phyloP scores from a whole-genome alignment of 169 alveolate species.

The Eimeria necatrix region DNA sequence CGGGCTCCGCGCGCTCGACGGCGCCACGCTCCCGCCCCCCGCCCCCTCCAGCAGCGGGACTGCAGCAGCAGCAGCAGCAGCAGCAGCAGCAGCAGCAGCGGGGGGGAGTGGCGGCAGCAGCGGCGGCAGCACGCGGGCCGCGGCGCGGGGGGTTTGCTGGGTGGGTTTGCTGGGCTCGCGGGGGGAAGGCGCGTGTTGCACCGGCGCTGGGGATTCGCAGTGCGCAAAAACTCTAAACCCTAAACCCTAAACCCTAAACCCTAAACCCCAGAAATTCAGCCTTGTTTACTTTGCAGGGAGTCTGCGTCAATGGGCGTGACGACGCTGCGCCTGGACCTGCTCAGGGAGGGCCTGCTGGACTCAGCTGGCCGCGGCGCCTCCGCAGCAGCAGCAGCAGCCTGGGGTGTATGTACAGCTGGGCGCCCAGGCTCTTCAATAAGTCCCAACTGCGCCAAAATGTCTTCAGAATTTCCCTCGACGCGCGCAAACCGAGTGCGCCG shows the following conservation, averaged over 20 bases:
- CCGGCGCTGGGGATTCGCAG: too few relatives aligned
- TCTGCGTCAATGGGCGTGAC: neutral
- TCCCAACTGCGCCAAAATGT: constrained; percentile 49
- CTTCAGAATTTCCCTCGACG: constrained; percentile 64
- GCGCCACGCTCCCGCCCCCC: neutral
- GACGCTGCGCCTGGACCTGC: constrained; percentile 21
- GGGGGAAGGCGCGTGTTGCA: neutral
- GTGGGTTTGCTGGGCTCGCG: neutral
- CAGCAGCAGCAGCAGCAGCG: neutral
- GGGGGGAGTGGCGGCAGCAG: neutral
- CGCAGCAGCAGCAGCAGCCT: neutral
- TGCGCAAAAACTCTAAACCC: too few relatives aligned
- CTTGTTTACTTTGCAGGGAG: neutral
- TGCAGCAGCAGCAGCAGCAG: neutral
- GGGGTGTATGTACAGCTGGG: neutral
- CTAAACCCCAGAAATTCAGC: too few relatives aligned
- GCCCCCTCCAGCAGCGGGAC: neutral
- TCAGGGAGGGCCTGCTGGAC: constrained; percentile 12
- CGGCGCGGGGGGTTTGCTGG: neutral
- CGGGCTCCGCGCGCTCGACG: neutral
- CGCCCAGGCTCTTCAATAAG: neutral
- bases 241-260: too few relatives aligned
- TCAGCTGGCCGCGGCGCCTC: neutral
- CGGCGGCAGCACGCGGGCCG: neutral
- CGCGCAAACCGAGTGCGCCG: constrained; percentile 70